Evolutionary conservation across 495 filamentous ascomycete species (phyloP), one percentile per base, ranked within the genome.

Genomic region (Peziza echinospora): DNA sequence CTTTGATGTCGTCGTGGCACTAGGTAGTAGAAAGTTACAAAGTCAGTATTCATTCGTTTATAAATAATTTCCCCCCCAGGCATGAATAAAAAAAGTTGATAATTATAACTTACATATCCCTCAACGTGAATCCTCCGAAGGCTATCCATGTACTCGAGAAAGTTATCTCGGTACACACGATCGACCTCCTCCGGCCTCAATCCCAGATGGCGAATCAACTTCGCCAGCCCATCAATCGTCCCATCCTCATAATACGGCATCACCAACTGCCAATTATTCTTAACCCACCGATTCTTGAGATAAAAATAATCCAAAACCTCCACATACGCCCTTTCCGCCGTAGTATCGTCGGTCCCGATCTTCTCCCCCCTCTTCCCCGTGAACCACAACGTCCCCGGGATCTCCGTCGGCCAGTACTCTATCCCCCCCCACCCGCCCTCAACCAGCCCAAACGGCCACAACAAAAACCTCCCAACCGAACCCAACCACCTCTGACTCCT

Each of bases 1-100:
- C 45, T 44, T 62, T 60, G 26, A 62, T 44, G 37, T 59, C 59
- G 44, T 58, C 55, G 41, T 62, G 59, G 44, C 52, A 55, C 48
- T 52, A 37, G 19, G 4, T 13, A 3, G 26, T 28, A n/a, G 28
- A 9, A 34, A 9, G 16, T 8, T 34, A 8, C 11, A 43, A 13
- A 21, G 21, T 43, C 41, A 4, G 41, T 24, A 43, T 16, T 34
- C 8, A 8, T 34, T 16, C 28, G 28, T 16, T 34, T 16, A 8
- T 16, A 8, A 9, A n/a, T n/a, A 24, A 5, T 43, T 43, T 17
- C 13, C 16, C 41, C 41, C 41, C 13, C 5, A 3, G 13, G 5
- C 5, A 17, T n/a, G 5, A 9, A 42, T 5, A 46, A n/a, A 5
- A 9, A 3, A 3, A 5, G n/a, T 17, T 16, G 23, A 25, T 6